Evolutionary conservation across 805 yeast species (phyloP), one percentile per base, ranked within the genome.

Genomic region (Ogataea paradorogensis): DNA sequence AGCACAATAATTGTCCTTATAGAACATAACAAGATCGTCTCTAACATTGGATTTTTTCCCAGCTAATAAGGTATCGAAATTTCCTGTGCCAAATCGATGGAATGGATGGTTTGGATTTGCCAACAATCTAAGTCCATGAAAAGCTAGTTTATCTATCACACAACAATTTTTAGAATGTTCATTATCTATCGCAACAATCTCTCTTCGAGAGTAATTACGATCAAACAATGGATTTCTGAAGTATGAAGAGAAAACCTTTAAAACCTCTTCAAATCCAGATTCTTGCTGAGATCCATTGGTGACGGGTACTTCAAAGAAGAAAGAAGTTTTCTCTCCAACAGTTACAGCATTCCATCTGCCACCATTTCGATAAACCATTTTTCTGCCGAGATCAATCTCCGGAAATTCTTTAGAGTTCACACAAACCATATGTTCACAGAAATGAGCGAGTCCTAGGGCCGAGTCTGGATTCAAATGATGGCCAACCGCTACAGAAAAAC

Each of bases 361-460:
- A 14, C 83, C 81, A 26, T 68, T 58, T 21, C 67, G 56, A 0
- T 67, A 49, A 1, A 82, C 51, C 5, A 59, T 38, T 21, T 70
- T 70, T 34, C 71, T 71, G 45, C 76, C 76, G 18, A 53, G 51
- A 27, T 67, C 70, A 1, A 76, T 69, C 14, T 62, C 55, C 1
- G 84, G 81, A 46, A 58, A 80, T 35, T 68, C 61, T 50, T 72
- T 76, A 0, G 84, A 75, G 3, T 82, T 84, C 40, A 71, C 67
- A 24, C 76, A 62, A 2, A 80, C 40, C 71, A 84, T 69, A 58
- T 88, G 96, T 55, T 88, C 96, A 52, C 95, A 83, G 42, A 87
- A 73, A 65, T 91, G 99, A 0, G 98, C 98, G 26, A 91, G 56
- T 0, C 99, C 99, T 0, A 79, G 79, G 1, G 83, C 50, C 4